These are phyloP conservation scores for Rhododendron williamsianum DNA, from an alignment of 148 eudicot genomes.

Conservation along the genomic window DNA sequence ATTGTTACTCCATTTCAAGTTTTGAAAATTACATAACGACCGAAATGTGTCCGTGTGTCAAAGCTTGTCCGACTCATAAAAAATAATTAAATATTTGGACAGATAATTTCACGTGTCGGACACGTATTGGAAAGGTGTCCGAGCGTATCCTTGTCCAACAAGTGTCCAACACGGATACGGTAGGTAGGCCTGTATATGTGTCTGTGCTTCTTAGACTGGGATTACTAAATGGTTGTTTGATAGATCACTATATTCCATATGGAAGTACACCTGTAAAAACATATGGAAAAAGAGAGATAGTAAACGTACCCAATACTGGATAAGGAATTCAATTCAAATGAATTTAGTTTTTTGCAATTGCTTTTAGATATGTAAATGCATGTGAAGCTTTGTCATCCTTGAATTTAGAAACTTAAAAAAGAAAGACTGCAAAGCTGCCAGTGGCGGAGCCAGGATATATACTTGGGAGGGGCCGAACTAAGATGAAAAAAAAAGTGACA, in stretches of 20 bases:
- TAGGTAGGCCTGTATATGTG: background rate
- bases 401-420: background rate
- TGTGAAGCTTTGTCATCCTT: background rate
- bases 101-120: background rate
- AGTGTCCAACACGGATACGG: background rate
- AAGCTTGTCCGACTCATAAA: background rate
- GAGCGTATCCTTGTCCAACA: background rate
- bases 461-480: too few relatives aligned
- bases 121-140: too few relatives aligned
- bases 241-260: too few relatives aligned
- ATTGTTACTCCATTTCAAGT: too few relatives aligned
- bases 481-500: too few relatives aligned
- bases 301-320: background rate
- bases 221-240: background rate
- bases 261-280: background rate
- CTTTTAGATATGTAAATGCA: background rate
- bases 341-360: background rate
- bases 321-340: background rate
- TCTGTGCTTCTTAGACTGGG: background rate
- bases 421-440: too few relatives aligned
- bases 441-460: background rate
- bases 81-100: background rate
- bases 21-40: too few relatives aligned
- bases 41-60: too few relatives aligned
- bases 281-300: background rate